These are phyloP conservation scores for Luvunga scandens DNA, from an alignment of 345 rosid species.

Conservation along the genomic window DNA sequence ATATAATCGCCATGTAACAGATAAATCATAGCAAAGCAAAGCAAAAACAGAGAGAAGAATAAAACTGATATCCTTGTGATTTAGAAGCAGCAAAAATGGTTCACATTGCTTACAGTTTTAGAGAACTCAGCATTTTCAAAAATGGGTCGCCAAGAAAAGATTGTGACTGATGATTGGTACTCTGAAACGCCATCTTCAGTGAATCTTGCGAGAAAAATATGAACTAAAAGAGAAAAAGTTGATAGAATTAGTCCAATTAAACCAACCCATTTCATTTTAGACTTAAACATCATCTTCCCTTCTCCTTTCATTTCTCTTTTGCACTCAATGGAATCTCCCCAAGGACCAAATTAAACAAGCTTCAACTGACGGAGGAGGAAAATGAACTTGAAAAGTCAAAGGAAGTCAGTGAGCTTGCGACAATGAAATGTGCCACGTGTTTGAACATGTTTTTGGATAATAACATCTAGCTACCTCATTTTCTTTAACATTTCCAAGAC, in stretches of 20 bases:
- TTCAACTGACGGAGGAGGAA: neutral
- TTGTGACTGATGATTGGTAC: slow-evolving; percentile 79
- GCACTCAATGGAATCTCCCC: neutral
- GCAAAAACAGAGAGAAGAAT: neutral
- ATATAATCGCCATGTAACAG: slow-evolving; percentile 4
- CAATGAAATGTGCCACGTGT: slow-evolving; percentile 6
- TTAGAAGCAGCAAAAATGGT: neutral
- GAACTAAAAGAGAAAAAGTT: slow-evolving; percentile 65
- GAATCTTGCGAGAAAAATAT: slow-evolving; percentile 84
- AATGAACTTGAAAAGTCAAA: slow-evolving; percentile 13
- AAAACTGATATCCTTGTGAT: slow-evolving; percentile 4
- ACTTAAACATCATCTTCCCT: slow-evolving; percentile 66
- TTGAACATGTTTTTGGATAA: neutral
- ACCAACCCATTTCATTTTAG: slow-evolving; percentile 91
- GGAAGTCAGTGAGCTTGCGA: slow-evolving; percentile 2
- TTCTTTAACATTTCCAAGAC: neutral
- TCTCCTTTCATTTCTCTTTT: slow-evolving; percentile 60
- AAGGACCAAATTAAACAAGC: neutral
- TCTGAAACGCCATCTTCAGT: slow-evolving; percentile 65
- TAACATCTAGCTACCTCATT: neutral
- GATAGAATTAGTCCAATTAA: slow-evolving; percentile 75
- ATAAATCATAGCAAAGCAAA: neutral
- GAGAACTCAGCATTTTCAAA: slow-evolving; percentile 56
- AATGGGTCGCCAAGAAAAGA: slow-evolving; percentile 97
- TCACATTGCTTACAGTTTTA: slow-evolving; percentile 39